Evolutionary conservation across 1,139 yeast genomes (phyloP).

Genomic region (Lodderomyces oxycetoniae): DNA sequence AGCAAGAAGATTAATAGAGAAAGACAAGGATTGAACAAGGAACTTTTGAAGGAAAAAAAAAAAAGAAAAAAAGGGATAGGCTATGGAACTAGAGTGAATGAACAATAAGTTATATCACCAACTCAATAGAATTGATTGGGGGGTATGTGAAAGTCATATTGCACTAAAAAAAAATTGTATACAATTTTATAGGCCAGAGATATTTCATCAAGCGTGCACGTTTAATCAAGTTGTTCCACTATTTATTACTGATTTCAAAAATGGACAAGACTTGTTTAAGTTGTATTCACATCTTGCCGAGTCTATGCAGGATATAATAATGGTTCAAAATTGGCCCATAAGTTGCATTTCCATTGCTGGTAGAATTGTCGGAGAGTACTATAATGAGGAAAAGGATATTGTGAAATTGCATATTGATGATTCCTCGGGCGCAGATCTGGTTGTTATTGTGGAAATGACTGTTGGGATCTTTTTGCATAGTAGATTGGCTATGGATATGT

Average conservation of each 20-base stretch:
- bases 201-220: constrained; percentile 17
- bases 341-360: constrained; percentile 15
- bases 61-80: neutral
- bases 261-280: constrained; percentile 8
- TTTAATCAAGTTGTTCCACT: constrained; percentile 13
- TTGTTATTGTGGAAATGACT: constrained; percentile 11
- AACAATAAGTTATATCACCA: constrained; percentile 3
- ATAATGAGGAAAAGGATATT: constrained; percentile 10
- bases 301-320: constrained; percentile 11
- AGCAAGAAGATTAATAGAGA: no score
- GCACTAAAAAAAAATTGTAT: constrained; percentile 11
- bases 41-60: no score
- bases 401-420: constrained; percentile 16
- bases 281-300: constrained; percentile 13
- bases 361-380: constrained; percentile 15
- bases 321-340: constrained; percentile 19
- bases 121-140: constrained; percentile 10
- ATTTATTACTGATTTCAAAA: constrained; percentile 16
- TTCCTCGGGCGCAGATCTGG: constrained; percentile 13
- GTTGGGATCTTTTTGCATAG: constrained; percentile 9
- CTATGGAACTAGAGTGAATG: constrained; percentile 1
- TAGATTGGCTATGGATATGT: constrained; percentile 11
- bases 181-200: constrained; percentile 17
- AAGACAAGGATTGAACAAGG: no score
- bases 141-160: constrained; percentile 18